phyloP scores from a whole-genome alignment of 2,329 filamentous ascomycete genomes.

The Trichophaea hybrida region DNA sequence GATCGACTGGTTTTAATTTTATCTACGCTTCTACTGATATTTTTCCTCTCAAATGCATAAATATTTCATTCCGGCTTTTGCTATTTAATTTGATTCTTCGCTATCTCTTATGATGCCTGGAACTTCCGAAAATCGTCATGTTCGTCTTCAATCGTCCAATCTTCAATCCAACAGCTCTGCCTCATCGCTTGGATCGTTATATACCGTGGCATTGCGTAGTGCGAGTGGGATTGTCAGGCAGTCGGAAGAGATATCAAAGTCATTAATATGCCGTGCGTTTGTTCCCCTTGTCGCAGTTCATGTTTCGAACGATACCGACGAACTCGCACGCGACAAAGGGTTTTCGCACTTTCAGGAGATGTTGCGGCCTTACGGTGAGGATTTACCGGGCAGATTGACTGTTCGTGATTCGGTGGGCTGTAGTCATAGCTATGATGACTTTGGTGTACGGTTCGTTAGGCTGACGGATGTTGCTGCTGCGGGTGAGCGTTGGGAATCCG shows the following conservation, averaged over 20 bases:
- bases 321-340: conserved; percentile 67
- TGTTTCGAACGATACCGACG: conserved; percentile 73
- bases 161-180: conserved; percentile 37
- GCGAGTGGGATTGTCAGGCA: conserved; percentile 29
- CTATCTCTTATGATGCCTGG: background rate
- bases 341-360: conserved; percentile 76
- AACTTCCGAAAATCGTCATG: background rate
- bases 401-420: conserved; percentile 80
- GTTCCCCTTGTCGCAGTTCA: conserved; percentile 79
- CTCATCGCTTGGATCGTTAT: conserved; percentile 39
- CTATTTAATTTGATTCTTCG: too few relatives aligned
- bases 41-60: too few relatives aligned
- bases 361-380: conserved; percentile 80
- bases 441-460: conserved; percentile 68
- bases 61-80: too few relatives aligned
- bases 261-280: conserved; percentile 67
- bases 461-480: conserved; percentile 41
- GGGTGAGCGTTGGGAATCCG: conserved; percentile 21
- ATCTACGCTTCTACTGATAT: too few relatives aligned
- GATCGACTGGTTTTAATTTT: too few relatives aligned
- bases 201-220: conserved; percentile 24
- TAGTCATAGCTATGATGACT: conserved; percentile 75
- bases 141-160: conserved; percentile 43
- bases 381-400: conserved; percentile 71
- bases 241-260: conserved; percentile 42